Base-by-base conservation (phyloP, 192 early-diverging fungal species). In the Coemansia reversa region DNA sequence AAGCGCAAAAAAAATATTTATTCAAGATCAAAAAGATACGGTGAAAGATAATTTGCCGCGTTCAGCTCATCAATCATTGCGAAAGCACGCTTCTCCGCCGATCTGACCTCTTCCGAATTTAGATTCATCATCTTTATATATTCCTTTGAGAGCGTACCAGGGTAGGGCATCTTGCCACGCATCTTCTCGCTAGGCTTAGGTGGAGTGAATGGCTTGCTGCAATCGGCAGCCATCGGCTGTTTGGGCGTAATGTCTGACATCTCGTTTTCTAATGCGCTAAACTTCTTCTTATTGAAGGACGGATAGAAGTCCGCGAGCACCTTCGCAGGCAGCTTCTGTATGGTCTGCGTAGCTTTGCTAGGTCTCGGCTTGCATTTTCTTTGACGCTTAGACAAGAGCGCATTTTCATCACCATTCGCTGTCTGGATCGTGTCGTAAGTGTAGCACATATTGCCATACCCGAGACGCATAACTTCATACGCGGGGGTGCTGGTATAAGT, bases 401-500 rank as follows among this genome's bases (percentile, higher is more conserved):
- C 25, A 20, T 32, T 47, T n/a, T 22, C 60, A 28, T 64, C 45
- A 29, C 69, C 75, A 39, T 63, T 67, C 25, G 72, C 78, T 8
- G 60, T 55, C 54, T 69, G n/a, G 18, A 75, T 75, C 7, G 69
- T 72, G 55, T 73, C 69, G 52, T 84, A 84, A 7, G 67, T 79
- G 63, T 79, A 84, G 67, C 83, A 84, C 66, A 70, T 63, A 42
- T 76, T 55, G 51, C 69, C 72, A 51, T 70, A 72, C 11, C 72
- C 71, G 22, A 72, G 67, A 14, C 75, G 71, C 74, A 81, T 78
- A 20, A 77, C 67, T 22, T 64, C 47, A 64, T 69, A 74, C 5
- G 74, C 66, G 11, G 62, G 67, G 1, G 57, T 65, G 28, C 20
- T 58, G 16, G 63, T 72, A 0, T 54, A 59, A 4, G 61, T 51